A percentile compares a stretch with the other conserved stretches of the same genome.
phyloP scores from a whole-genome alignment of 2,329 filamentous ascomycete genomes.

The Cladorrhinum sp. region DNA sequence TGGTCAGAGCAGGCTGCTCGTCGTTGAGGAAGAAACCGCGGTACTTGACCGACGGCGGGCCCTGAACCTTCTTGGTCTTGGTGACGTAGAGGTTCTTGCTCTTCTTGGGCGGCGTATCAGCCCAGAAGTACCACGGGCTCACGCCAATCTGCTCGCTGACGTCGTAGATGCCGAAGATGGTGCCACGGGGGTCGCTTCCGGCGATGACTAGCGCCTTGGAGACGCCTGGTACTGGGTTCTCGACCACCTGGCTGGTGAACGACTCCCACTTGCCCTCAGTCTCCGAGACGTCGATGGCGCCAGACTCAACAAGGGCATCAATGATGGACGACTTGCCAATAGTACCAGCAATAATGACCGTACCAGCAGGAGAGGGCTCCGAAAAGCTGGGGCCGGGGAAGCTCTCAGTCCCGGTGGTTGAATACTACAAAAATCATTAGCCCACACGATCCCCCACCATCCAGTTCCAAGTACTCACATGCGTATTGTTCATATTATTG shows the following conservation, averaged over 20 bases:
- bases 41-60: slow-evolving; percentile 62
- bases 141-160: slow-evolving; percentile 72
- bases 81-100: slow-evolving; percentile 55
- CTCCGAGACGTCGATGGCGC: slow-evolving; percentile 55
- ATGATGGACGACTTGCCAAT: slow-evolving; percentile 63
- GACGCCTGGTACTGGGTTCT: slow-evolving; percentile 54
- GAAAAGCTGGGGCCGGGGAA: slow-evolving; percentile 46
- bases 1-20: slow-evolving; percentile 64
- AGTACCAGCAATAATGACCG: slow-evolving; percentile 66
- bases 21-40: slow-evolving; percentile 70
- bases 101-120: slow-evolving; percentile 55
- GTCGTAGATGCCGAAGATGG: slow-evolving; percentile 69
- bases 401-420: slow-evolving; percentile 39
- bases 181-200: slow-evolving; percentile 61
- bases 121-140: slow-evolving; percentile 67
- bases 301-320: slow-evolving; percentile 51
- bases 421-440: slow-evolving; percentile 36
- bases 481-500: slow-evolving; percentile 46
- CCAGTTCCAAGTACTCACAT: slow-evolving; percentile 33
- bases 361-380: slow-evolving; percentile 41
- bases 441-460: background rate
- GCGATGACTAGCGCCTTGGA: slow-evolving; percentile 62
- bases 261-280: slow-evolving; percentile 68
- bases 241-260: slow-evolving; percentile 58
- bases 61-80: slow-evolving; percentile 52